phyloP scores from a whole-genome alignment of 2,329 filamentous ascomycete species.

The Colletotrichum sp. region DNA sequence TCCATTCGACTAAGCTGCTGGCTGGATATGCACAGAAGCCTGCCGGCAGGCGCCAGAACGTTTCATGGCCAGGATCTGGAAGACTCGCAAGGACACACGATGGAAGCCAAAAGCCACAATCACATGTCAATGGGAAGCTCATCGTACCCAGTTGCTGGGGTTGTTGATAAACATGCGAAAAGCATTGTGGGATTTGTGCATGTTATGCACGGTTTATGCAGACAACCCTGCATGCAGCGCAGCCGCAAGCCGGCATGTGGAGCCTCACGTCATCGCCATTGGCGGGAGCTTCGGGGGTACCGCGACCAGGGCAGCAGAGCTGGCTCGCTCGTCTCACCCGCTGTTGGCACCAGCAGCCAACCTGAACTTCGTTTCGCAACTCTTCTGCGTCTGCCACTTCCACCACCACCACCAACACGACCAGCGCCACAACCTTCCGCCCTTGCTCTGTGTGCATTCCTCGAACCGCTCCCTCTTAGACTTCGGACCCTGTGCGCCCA shows the following conservation, averaged over 20 bases:
- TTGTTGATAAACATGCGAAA: not conserved
- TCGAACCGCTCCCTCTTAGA: conserved; percentile 1
- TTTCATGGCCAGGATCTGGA: not conserved
- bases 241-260: conserved; percentile 14
- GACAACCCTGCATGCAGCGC: not conserved
- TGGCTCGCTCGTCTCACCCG: not conserved
- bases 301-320: conserved; percentile 2
- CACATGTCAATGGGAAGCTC: conserved; percentile 10
- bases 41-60: not conserved
- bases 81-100: not conserved
- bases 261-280: conserved; percentile 18
- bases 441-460: conserved; percentile 7
- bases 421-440: not conserved
- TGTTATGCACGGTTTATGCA: not conserved
- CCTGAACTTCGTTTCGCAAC: conserved; percentile 14
- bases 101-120: not conserved
- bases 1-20: not conserved
- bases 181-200: not conserved
- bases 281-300: conserved; percentile 9
- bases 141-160: not conserved
- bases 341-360: not conserved
- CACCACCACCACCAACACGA: not conserved
- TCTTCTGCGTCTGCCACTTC: not conserved
- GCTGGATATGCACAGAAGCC: not conserved
- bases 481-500: conserved; percentile 15